Conservation (phyloP, 148 eudicot genomes). For the Rhododendron vialii region DNA sequence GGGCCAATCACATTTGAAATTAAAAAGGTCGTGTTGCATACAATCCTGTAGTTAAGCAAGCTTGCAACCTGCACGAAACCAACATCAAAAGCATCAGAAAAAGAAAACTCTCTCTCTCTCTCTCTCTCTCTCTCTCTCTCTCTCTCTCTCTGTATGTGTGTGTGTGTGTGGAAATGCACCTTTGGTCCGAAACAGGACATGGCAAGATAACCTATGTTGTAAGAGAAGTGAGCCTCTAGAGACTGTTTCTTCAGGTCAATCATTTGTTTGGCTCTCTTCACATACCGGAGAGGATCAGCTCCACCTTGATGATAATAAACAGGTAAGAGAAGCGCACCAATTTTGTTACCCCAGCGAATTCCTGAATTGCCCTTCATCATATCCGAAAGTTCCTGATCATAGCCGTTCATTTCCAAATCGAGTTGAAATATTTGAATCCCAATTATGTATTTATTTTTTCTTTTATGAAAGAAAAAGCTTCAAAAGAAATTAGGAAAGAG, state of each 20-base stretch:
- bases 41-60: conserved; percentile 35
- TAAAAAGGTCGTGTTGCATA: conserved; percentile 44
- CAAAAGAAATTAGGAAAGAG: background rate
- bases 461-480: background rate
- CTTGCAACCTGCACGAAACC: conserved; percentile 24
- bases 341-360: conserved; percentile 50
- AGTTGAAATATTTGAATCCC: too few relatives aligned
- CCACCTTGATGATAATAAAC: conserved; percentile 37
- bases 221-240: conserved; percentile 47
- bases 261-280: conserved; percentile 55
- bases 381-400: conserved; percentile 28
- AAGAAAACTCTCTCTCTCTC: background rate
- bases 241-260: conserved; percentile 59
- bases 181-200: conserved; percentile 54
- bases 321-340: conserved; percentile 52
- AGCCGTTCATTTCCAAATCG: background rate
- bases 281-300: conserved; percentile 34
- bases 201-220: conserved; percentile 30
- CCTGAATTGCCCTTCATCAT: conserved; percentile 28
- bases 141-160: background rate
- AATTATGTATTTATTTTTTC: background rate
- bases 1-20: conserved; percentile 67
- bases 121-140: background rate
- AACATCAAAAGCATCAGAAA: background rate
- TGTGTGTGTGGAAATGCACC: conserved; percentile 23